Evolutionary conservation across 176 grass and related monocot species (phyloP), one percentile per base, ranked within the genome.

Genomic region (Oryza nivara): DNA sequence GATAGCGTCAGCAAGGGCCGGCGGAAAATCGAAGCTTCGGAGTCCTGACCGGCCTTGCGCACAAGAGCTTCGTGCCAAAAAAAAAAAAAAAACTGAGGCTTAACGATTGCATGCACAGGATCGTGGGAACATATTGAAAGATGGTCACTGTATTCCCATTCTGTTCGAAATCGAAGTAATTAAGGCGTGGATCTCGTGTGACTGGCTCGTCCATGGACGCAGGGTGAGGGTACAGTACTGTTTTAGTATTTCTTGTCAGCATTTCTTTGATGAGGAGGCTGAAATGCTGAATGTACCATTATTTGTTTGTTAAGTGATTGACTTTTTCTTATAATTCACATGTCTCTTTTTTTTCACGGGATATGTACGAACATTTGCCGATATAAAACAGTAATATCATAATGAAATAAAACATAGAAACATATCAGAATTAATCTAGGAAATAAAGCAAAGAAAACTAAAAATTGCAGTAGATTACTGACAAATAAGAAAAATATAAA

Each of bases 11-110:
- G 70, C 32, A 22, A 17, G 71, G 30, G 12, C 14, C 47, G 12
- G 47, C 13, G 35, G n/a, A 76, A 49, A 82, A 58, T 22, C 70
- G 45, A 45, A 47, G 64, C 54, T 58, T 58, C 44, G 9, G 9
- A 11, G 9, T 49, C 11, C 87, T 84, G 63, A 81, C 65, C 76
- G 25, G 80, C 36, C 70, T 16, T 23, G 82, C 76, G 48, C 87
- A 85, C 70, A 84, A 83, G 20, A 48, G 46, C 16, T 25, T 45
- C 9, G n/a, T 54, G 28, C 28, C 34, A 19, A 76, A 76, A 16
- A 40, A 76, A 16, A 40, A 76, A 76, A 49, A 58, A 58, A 2
- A 30, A 32, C 13, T n/a, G 19, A n/a, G 19, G 54, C 54, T 58
- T 58, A 58, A 56, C 15, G 17, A 19, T 11, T 48, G 40, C 20